Evolutionary conservation across 495 filamentous ascomycete genomes (phyloP), one percentile per base, ranked within the genome.

Genomic region (Trypethelium eluteriae): DNA sequence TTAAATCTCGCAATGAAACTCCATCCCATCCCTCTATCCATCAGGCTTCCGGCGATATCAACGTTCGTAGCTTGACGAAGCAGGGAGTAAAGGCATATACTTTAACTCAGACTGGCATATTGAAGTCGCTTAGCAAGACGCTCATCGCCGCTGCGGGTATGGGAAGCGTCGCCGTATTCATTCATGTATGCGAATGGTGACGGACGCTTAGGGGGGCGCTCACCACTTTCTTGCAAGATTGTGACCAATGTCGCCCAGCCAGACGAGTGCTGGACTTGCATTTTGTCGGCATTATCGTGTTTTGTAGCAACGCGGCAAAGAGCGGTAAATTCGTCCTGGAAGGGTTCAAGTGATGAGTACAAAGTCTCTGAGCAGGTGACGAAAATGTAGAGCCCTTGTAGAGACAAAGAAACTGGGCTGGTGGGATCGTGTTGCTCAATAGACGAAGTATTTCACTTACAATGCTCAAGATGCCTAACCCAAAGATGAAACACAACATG

Each of bases 191-290:
- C 53, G 53, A 59, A 59, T 59, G 53, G 53, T 36, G 53, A 59
- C 53, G 32, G 32, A 59, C 53, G 53, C 53, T 59, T 59, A 32
- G 32, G 53, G 53, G 53, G 53, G n/a, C 53, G 53, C 53, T 59
- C 53, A 59, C 53, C 53, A 18, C 53, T 59, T 59, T 59, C 53
- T 59, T 91, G 85, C 78, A 98, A 81, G 77, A 98, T 96, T 74
- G 89, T 87, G 76, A 93, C 82, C 75, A 98, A 83, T 53, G 92
- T 98, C 69, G 91, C 88, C 93, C 94, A 98, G 71, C 93, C 93
- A 64, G 86, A 82, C 65, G 88, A 93, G 68, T 89, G 86, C 74
- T 92, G 82, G 63, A 98, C 83, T 73, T 93, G 85, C 73, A 90
- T 84, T 57, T 88, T 88, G 59, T 95, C 88, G 25, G 86, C 82